Base-by-base conservation (phyloP, 2,329 filamentous ascomycete species). In the Phialocephala sp. region DNA sequence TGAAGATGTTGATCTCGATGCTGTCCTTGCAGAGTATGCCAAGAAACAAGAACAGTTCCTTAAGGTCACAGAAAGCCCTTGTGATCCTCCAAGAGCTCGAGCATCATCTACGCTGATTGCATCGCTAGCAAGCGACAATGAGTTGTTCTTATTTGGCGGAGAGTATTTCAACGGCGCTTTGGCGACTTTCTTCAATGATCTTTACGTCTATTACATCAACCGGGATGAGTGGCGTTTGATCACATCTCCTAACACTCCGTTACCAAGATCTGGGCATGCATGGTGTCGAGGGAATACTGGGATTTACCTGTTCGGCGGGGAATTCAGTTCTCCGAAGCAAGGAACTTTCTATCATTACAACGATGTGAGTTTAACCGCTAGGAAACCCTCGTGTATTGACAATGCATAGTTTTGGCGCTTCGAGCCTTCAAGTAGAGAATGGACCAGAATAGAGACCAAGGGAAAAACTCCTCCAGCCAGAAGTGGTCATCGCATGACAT, bases 301-400 rank as follows among this genome's bases (percentile, higher is more conserved):
- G 39, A 87, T 98, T 60, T 99, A 97, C 77, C 81, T 99, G 18
- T 98, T 98, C 75, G 95, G 95, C 69, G 95, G 94, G 67, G 95
- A 99, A 79, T 99, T 99, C 78, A 96, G 92, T 65, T 94, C 91
- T 35, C 95, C 95, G 1, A 98, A 97, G 77, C 95, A 98, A 79
- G 95, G 95, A 4, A 98, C 94, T 0, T 99, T 99, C 75, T 97
- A 99, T 78, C 95, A 99, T 79, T 99, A 99, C 81, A 97, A 97
- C 75, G 95, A 98, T 80, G 70, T 74, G 60, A 66, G 68, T 60
- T 14, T 11, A 27, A 24, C 5, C 20, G 2, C 24, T 14, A 24
- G 24, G 9, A 8, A 2, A 32, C 22, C 47, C 15, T 8, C 20
- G 15, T 32, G 20, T 52, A 32, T 20, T 52, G 24, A 52, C 9